A percentile compares a stretch with the other conserved stretches of the same genome.
phyloP scores from a whole-genome alignment of 805 yeast species.

The Clavispora santaluciae region DNA sequence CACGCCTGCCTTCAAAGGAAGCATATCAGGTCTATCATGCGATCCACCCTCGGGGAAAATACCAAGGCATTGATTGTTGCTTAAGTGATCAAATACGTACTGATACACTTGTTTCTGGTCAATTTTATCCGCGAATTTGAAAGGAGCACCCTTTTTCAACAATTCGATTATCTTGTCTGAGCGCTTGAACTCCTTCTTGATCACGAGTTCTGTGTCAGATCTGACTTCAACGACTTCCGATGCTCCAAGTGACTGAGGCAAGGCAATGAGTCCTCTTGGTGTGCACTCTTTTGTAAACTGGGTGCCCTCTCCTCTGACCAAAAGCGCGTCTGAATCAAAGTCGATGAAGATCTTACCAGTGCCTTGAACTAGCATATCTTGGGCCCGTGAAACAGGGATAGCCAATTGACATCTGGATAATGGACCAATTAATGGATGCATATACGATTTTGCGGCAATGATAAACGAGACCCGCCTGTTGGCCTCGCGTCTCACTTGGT shows the following conservation, averaged over 20 bases:
- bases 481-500: constrained; percentile 65
- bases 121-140: constrained; percentile 73
- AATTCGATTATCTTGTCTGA: constrained; percentile 39
- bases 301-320: constrained; percentile 63
- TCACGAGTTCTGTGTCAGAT: constrained; percentile 63
- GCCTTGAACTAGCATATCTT: constrained; percentile 71
- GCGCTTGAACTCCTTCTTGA: constrained; percentile 67
- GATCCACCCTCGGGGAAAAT: constrained; percentile 99
- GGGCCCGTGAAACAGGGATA: constrained; percentile 91
- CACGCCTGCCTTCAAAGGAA: constrained; percentile 95
- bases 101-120: constrained; percentile 83
- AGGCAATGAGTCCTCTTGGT: constrained; percentile 63
- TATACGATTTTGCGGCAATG: constrained; percentile 78
- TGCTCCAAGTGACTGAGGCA: constrained; percentile 76
- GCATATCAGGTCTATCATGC: constrained; percentile 86
- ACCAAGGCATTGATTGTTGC: constrained; percentile 78
- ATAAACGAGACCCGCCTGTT: constrained; percentile 72
- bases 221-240: constrained; percentile 63
- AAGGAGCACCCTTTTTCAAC: constrained; percentile 50
- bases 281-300: constrained; percentile 58
- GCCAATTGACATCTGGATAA: constrained; percentile 72
- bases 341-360: constrained; percentile 61
- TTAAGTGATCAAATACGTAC: constrained; percentile 77
- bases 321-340: constrained; percentile 46
- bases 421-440: constrained; percentile 63